A percentile compares a stretch with the other conserved stretches of the same genome.
Evolutionary conservation across 2,329 filamentous ascomycete genomes (phyloP).

Genomic region (Microdochium bolleyi): DNA sequence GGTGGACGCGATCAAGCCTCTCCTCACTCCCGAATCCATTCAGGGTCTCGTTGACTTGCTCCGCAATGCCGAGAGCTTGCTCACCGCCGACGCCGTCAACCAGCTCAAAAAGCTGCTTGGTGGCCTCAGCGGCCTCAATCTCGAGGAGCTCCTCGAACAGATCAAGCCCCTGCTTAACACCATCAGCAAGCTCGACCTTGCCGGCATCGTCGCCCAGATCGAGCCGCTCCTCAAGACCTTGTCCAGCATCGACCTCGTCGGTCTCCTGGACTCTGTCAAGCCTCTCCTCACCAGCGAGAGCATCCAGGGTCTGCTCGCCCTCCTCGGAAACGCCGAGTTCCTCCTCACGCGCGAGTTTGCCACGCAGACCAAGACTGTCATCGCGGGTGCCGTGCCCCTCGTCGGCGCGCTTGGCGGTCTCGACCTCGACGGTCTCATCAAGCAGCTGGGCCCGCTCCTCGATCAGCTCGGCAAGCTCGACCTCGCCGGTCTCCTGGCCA

Average conservation of each 20-base stretch:
- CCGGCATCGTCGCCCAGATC: constrained; percentile 9
- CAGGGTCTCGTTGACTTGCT: constrained; percentile 21
- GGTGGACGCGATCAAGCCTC: constrained; percentile 23
- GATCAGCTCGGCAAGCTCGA: constrained; percentile 18
- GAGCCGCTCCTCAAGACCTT: constrained; percentile 22
- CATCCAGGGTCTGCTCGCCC: constrained; percentile 17
- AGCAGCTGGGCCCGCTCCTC: constrained; percentile 19
- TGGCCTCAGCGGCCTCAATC: constrained; percentile 12
- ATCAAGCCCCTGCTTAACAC: constrained; percentile 11
- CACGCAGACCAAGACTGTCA: constrained; percentile 14
- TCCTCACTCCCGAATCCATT: constrained; percentile 23
- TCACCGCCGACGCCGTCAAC: constrained; percentile 18
- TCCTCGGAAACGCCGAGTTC: constrained; percentile 19
- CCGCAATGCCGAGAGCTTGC: constrained; percentile 18
- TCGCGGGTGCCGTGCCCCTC: constrained; percentile 16
- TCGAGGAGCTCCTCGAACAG: constrained; percentile 16
- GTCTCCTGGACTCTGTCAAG: constrained; percentile 20
- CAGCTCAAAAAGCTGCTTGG: constrained; percentile 18
- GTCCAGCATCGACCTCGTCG: constrained; percentile 24
- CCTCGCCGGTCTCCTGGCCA: constrained; percentile 15
- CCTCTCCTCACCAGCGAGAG: constrained; percentile 24
- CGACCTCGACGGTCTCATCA: constrained; percentile 11
- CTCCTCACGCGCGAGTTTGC: constrained; percentile 16
- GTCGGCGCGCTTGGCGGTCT: constrained; percentile 14
- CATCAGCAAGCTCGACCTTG: constrained; percentile 6